These are phyloP conservation scores for Rhamnella rubrinervis DNA, from an alignment of 331 rosid genomes.

Conservation along the genomic window DNA sequence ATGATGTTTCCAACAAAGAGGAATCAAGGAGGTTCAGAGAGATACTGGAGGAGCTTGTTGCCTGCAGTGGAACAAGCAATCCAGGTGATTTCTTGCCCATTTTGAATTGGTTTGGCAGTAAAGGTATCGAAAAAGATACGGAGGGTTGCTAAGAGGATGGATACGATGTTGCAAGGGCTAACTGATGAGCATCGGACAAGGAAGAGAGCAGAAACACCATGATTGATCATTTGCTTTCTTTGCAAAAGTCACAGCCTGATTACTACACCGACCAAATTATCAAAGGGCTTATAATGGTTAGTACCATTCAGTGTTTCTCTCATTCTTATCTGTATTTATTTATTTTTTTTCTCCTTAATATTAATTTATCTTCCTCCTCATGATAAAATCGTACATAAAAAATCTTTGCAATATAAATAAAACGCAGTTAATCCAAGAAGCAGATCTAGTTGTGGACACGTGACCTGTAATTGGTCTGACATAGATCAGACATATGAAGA, in stretches of 20 bases:
- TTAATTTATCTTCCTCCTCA: neutral
- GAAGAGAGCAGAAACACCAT: slow-evolving; percentile 20
- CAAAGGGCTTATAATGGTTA: slow-evolving; percentile 46
- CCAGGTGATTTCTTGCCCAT: slow-evolving; percentile 35
- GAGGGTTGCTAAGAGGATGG: slow-evolving; percentile 12
- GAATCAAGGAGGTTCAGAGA: neutral
- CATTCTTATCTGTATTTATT: neutral
- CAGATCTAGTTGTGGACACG: too few species aligned
- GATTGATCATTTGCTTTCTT: slow-evolving; percentile 42
- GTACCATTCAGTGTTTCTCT: neutral
- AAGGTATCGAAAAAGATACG: slow-evolving; percentile 17
- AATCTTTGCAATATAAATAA: too few species aligned
- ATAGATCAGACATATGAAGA: too few species aligned
- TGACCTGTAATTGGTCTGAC: too few species aligned
- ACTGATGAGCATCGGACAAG: slow-evolving; percentile 36
- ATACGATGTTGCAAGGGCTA: slow-evolving; percentile 41
- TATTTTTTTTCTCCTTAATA: neutral
- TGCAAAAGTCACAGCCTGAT: slow-evolving; percentile 48
- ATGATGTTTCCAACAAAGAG: neutral
- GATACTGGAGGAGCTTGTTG: neutral
- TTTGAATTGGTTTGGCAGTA: slow-evolving; percentile 32
- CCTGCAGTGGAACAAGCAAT: slow-evolving; percentile 27
- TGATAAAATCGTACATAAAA: too few species aligned
- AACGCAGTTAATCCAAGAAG: too few species aligned
- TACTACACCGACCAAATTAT: slow-evolving; percentile 42